Evolutionary conservation across 208 protist species (phyloP).

Genomic region (Willaertia magna): DNA sequence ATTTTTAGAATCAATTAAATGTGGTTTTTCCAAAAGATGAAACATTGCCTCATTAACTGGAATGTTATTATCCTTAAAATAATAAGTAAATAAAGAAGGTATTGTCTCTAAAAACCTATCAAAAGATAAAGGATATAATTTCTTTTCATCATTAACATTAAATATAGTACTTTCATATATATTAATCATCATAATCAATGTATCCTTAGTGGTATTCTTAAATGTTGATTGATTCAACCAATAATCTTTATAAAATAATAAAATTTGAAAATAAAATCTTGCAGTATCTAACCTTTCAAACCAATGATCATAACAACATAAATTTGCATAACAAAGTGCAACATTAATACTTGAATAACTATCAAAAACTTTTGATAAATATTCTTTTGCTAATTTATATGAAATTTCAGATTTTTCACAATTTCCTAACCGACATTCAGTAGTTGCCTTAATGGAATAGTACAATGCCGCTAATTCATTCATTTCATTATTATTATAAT

Average conservation of each 20-base stretch:
- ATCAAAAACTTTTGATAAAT: background rate
- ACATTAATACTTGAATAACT: background rate
- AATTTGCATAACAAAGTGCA: background rate
- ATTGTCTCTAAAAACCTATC: background rate
- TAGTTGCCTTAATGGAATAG: background rate
- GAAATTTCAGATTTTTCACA: background rate
- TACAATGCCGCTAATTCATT: background rate
- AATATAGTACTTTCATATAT: background rate
- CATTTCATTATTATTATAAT: background rate
- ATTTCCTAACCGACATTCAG: background rate
- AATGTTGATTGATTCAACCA: background rate
- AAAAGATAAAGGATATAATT: background rate
- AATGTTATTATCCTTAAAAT: background rate
- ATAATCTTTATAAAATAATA: background rate
- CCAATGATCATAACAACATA: background rate
- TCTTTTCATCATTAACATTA: background rate
- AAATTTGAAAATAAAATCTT: background rate
- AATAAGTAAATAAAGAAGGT: background rate
- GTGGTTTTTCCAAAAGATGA: background rate
- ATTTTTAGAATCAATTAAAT: background rate
- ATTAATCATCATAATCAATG: background rate
- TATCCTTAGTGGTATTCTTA: background rate
- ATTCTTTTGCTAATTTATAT: background rate
- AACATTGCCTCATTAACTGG: background rate
- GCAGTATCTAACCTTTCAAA: background rate